Conservation (phyloP, 331 rosid species). For the Rosa hybrid region DNA sequence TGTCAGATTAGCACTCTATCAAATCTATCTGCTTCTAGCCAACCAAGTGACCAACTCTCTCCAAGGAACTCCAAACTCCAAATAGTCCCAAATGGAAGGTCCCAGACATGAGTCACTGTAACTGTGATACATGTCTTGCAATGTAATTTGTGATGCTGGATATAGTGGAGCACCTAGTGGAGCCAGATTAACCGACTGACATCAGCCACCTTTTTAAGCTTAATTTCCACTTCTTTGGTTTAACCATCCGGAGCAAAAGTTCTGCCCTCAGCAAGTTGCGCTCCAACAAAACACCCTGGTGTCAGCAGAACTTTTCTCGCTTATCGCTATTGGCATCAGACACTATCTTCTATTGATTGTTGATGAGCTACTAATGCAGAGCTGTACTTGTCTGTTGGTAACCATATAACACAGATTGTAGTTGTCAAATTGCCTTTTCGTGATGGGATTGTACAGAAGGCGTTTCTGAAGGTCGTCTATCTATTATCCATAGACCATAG, state of each 20-base stretch:
- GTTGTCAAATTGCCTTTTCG: not conserved
- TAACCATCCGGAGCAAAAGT: slow-evolving; percentile 5
- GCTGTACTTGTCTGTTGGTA: slow-evolving; percentile 17
- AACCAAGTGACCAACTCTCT: not conserved
- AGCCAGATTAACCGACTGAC: not conserved
- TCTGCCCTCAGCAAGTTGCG: not conserved
- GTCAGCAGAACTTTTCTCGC: not conserved
- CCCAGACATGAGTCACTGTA: not conserved
- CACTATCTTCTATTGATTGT: not conserved
- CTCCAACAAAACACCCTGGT: slow-evolving; percentile 3
- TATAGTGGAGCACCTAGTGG: slow-evolving; percentile 2
- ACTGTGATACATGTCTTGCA: not conserved
- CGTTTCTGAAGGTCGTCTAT: not conserved
- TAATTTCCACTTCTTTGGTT: not conserved
- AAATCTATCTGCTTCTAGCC: not conserved
- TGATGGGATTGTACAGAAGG: not conserved
- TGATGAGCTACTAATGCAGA: slow-evolving; percentile 3
- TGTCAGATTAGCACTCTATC: not conserved
- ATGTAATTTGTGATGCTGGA: not conserved
- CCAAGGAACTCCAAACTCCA: not conserved
- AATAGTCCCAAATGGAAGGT: not conserved
- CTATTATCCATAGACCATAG: not conserved
- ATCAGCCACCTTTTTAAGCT: not conserved
- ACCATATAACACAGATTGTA: not conserved
- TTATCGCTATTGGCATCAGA: not conserved